Percentiles rank a stretch among this genome's conserved stretches.
Conservation (phyloP, 2,329 filamentous ascomycete species). For the Beauveria caledonica region DNA sequence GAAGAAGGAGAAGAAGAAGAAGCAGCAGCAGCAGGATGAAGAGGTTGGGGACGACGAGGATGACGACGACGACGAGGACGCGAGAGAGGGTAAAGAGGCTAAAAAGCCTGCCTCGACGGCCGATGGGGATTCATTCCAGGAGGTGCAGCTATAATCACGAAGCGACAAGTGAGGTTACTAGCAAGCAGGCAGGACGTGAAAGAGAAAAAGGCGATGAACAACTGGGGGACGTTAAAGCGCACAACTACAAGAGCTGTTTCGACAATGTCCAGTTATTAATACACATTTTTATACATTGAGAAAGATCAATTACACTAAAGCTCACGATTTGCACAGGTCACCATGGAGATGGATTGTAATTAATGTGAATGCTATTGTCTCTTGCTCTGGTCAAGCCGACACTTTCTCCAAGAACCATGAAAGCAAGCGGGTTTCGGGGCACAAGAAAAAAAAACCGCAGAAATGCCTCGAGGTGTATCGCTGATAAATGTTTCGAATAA, state of each 20-base stretch:
- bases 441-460: too few relatives aligned
- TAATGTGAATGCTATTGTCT: too few relatives aligned
- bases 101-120: conserved; percentile 39
- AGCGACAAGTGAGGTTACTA: not conserved
- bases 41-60: conserved; percentile 17
- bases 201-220: not conserved
- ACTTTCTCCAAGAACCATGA: too few relatives aligned
- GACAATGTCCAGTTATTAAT: not conserved
- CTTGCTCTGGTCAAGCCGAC: too few relatives aligned
- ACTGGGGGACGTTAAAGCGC: not conserved
- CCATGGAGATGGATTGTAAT: too few relatives aligned
- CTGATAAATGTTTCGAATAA: not conserved
- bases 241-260: not conserved
- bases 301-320: too few relatives aligned
- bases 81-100: conserved; percentile 23
- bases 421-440: too few relatives aligned
- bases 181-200: not conserved
- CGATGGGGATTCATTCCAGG: conserved; percentile 54
- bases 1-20: conserved; percentile 22
- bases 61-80: conserved; percentile 23
- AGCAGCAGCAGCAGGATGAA: conserved; percentile 23
- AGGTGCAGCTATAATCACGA: conserved; percentile 45
- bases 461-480: not conserved
- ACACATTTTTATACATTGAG: not conserved
- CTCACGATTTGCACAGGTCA: too few relatives aligned